phyloP scores from a whole-genome alignment of 1,284 basidiomycete species.

The Puccinia novopanici region DNA sequence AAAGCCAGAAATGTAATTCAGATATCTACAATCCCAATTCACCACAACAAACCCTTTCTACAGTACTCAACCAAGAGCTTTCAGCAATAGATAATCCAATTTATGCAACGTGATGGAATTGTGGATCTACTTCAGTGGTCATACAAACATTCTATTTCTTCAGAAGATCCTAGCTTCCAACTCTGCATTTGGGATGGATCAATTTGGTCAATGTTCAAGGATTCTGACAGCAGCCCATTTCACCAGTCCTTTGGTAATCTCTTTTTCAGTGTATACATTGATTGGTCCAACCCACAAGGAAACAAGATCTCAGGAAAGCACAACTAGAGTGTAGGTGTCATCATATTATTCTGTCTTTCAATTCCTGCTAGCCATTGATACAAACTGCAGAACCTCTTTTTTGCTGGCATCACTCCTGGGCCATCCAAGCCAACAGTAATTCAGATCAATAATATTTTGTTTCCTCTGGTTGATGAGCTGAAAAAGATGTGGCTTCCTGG shows the following conservation, averaged over 20 bases:
- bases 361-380: conserved; percentile 42
- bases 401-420: conserved; percentile 44
- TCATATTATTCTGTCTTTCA: conserved; percentile 40
- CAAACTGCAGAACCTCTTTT: conserved; percentile 40
- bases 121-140: conserved; percentile 4
- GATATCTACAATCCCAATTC: background rate
- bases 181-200: conserved; percentile 23
- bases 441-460: conserved; percentile 40
- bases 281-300: conserved; percentile 44
- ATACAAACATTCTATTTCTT: conserved; percentile 11
- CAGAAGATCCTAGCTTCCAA: background rate
- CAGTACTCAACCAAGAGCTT: conserved; percentile 45
- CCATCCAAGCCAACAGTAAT: conserved; percentile 32
- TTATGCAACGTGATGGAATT: conserved; percentile 30
- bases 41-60: conserved; percentile 20
- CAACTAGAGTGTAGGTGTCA: conserved; percentile 42
- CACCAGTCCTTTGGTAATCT: conserved; percentile 22
- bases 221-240: conserved; percentile 7
- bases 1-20: conserved; percentile 24
- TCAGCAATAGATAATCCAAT: conserved; percentile 19
- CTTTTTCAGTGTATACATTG: conserved; percentile 35
- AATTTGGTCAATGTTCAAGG: conserved; percentile 19
- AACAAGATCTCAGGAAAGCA: conserved; percentile 42
- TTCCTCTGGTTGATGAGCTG: conserved; percentile 23
- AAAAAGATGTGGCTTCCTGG: conserved; percentile 27